phyloP scores from a whole-genome alignment of 2,329 filamentous ascomycete species.

The Knoxdaviesia capensis region DNA sequence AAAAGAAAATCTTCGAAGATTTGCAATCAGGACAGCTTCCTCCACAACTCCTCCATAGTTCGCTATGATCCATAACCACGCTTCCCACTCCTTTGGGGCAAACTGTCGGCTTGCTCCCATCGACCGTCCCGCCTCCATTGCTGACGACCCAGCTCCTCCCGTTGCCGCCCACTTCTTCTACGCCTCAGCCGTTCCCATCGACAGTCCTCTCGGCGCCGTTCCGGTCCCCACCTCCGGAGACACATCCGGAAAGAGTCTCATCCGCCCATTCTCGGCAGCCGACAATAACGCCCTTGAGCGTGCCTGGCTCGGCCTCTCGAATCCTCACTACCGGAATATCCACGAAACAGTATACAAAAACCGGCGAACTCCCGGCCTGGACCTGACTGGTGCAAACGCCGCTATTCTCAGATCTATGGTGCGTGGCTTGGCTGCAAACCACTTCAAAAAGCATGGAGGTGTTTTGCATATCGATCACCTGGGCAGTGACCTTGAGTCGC shows the following conservation, averaged over 20 bases:
- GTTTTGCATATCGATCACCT: conserved; percentile 6
- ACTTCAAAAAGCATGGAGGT: conserved; percentile 21
- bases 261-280: conserved; percentile 57
- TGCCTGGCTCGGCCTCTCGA: conserved; percentile 47
- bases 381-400: conserved; percentile 13
- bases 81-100: conserved; percentile 14
- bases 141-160: conserved; percentile 30
- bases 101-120: conserved; percentile 35
- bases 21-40: no score
- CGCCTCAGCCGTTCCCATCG: conserved; percentile 60
- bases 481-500: conserved; percentile 8
- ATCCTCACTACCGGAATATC: conserved; percentile 23
- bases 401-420: conserved; percentile 19
- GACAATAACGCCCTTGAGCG: conserved; percentile 67
- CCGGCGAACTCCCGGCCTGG: neutral
- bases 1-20: no score
- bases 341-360: conserved; percentile 17
- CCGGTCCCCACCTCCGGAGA: conserved; percentile 29
- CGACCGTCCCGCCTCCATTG: conserved; percentile 16
- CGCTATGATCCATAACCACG: no score
- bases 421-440: conserved; percentile 21
- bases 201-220: conserved; percentile 62
- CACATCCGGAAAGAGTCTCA: conserved; percentile 32
- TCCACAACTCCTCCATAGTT: no score
- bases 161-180: conserved; percentile 68